Conservation (phyloP, 2,329 filamentous ascomycete species). For the Drechmeria coniospora region DNA sequence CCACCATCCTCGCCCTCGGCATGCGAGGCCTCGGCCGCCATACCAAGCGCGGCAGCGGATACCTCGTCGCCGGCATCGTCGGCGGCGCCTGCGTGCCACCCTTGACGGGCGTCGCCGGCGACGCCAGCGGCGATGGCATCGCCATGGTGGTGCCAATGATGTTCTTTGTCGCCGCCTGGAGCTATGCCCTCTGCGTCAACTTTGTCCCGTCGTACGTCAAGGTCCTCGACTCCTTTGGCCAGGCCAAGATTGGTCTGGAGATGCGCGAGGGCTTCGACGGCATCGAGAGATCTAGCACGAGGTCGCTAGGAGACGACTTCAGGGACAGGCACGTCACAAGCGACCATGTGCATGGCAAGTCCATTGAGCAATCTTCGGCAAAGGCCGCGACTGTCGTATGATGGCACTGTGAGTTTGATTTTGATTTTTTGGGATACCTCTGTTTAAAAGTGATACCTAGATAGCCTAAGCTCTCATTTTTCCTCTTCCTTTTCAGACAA, state of each 20-base stretch:
- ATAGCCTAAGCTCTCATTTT: no score
- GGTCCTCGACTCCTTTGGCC: slow-evolving; percentile 43
- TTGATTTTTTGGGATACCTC: no score
- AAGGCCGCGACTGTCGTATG: no score
- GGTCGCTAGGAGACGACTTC: no score
- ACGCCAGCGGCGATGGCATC: slow-evolving; percentile 41
- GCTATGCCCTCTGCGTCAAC: slow-evolving; percentile 47
- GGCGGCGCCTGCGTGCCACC: slow-evolving; percentile 64
- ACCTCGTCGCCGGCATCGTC: slow-evolving; percentile 50
- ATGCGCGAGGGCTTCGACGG: slow-evolving; percentile 11
- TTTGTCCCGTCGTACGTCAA: slow-evolving; percentile 48
- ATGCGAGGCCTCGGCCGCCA: slow-evolving; percentile 63
- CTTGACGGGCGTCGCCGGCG: slow-evolving; percentile 52
- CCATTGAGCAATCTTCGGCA: no score
- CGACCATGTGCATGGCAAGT: no score
- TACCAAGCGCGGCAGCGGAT: slow-evolving; percentile 61
- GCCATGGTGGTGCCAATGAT: slow-evolving; percentile 51
- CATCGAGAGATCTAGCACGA: no score
- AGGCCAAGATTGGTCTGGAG: slow-evolving; percentile 29
- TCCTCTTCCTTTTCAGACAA: no score
- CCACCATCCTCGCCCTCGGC: slow-evolving; percentile 63
- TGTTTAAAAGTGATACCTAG: no score
- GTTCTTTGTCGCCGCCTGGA: slow-evolving; percentile 41
- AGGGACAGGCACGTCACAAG: not conserved
- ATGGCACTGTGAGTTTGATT: no score